These are phyloP conservation scores for Pyrrhoderma lamaoense DNA, from an alignment of 1,284 basidiomycete species.

Conservation along the genomic window DNA sequence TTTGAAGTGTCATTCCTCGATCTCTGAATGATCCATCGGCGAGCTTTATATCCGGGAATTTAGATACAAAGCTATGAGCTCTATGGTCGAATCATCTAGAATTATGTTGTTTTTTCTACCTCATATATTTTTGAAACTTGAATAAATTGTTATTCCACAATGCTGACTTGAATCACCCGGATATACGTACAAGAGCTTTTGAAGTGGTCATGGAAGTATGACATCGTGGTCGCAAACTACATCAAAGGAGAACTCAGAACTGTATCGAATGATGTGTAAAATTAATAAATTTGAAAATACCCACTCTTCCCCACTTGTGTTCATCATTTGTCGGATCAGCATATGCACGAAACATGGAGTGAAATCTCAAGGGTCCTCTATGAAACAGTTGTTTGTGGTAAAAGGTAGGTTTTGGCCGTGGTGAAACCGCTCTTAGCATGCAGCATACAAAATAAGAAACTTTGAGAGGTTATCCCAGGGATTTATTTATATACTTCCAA, in stretches of 20 bases:
- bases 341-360: neutral
- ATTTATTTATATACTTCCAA: no score
- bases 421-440: neutral
- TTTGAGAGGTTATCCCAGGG: no score
- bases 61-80: neutral
- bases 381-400: neutral
- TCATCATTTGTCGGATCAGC: slow-evolving; percentile 3
- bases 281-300: neutral
- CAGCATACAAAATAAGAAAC: no score
- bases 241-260: no score
- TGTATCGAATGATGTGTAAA: no score
- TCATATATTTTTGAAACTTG: slow-evolving; percentile 25
- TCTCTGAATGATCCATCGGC: slow-evolving; percentile 45
- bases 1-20: slow-evolving; percentile 35
- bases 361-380: neutral
- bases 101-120: no score
- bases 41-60: slow-evolving; percentile 27
- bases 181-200: slow-evolving; percentile 15
- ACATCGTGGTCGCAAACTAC: slow-evolving; percentile 15
- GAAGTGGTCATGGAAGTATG: slow-evolving; percentile 16
- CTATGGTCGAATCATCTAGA: no score
- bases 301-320: slow-evolving; percentile 14
- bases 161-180: neutral
- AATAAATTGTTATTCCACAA: neutral
- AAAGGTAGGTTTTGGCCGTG: neutral